Evolutionary conservation across 257 asterid species (phyloP), one percentile per base, ranked within the genome.

Genomic region (Eucommia ulmoides): DNA sequence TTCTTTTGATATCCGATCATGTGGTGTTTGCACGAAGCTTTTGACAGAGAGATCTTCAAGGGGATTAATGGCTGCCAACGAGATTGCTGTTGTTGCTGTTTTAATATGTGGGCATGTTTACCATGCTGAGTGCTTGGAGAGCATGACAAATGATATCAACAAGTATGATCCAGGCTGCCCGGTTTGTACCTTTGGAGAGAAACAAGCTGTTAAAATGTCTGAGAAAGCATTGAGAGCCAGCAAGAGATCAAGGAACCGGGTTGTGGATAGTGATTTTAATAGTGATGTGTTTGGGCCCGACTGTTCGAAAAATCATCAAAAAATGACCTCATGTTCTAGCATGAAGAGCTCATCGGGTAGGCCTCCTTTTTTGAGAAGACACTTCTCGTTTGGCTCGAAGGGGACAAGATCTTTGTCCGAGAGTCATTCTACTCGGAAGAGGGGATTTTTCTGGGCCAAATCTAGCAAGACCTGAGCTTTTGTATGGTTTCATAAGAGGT

Each of bases 91-190:
- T 62, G 93, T 79, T 53, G 79, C 99, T 48, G 94, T 91, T 54
- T 65, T 91, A 56, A 77, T 66, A 11, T 91, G 99, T 53, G 96
- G 93, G 16, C 99, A 91, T 44, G 95, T 67, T 56, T 86, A 78
- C 71, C 99, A 91, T 63, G 86, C 88, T 9, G 99, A 91, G 50
- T 91, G 99, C 71, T 64, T 91, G 77, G 99, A 91, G 71, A 71
- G 67, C 53, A 79, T 86, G 99, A 86, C 99, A 3, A 64, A 84
- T 51, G 96, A 91, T 38, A 61, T 79, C 54, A 70, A 70, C 55
- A 91, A 83, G 75, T 91, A 74, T 16, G 96, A 91, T 51, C 96
- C 96, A 0, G 62, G 73, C 46, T 91, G 98, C 70, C 98, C 98
- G 0, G 79, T 86, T 54, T 91, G 98, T 68, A 83, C 98, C 33